A percentile compares a stretch with the other conserved stretches of the same genome.
phyloP scores from a whole-genome alignment of 192 early-diverging fungal species.

The Umbelopsis vinacea region DNA sequence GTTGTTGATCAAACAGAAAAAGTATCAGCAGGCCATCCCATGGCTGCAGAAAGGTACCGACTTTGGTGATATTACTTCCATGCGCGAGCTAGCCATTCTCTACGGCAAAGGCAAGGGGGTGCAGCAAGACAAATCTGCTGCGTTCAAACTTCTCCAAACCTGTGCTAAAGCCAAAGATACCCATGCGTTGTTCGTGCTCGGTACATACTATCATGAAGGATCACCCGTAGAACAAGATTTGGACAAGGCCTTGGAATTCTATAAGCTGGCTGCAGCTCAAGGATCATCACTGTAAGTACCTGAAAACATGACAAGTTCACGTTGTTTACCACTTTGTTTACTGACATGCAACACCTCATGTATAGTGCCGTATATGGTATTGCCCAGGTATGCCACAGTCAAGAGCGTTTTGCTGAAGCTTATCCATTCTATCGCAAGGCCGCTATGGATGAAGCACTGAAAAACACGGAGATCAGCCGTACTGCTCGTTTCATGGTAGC shows the following conservation, averaged over 20 bases:
- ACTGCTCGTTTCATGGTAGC: conserved; percentile 40
- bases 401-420: conserved; percentile 34
- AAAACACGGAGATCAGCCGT: conserved; percentile 14
- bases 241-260: conserved; percentile 32
- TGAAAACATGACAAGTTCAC: not conserved
- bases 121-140: conserved; percentile 29
- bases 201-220: conserved; percentile 47
- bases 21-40: conserved; percentile 27
- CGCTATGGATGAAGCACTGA: conserved; percentile 22
- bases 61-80: conserved; percentile 30
- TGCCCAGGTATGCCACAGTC: conserved; percentile 37
- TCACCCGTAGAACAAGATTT: conserved; percentile 37
- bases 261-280: conserved; percentile 32
- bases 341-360: not conserved
- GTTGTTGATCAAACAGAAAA: conserved; percentile 26
- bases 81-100: conserved; percentile 41
- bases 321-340: conserved; percentile 13
- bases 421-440: conserved; percentile 31
- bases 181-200: conserved; percentile 40
- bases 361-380: conserved; percentile 34
- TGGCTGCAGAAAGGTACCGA: conserved; percentile 47
- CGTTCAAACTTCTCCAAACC: conserved; percentile 39
- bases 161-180: conserved; percentile 44
- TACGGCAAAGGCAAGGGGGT: conserved; percentile 43
- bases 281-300: conserved; percentile 30